A percentile compares a stretch with the other conserved stretches of the same genome.
These are phyloP conservation scores for Suillus weaverae DNA, from an alignment of 768 basidiomycete species.

Conservation along the genomic window DNA sequence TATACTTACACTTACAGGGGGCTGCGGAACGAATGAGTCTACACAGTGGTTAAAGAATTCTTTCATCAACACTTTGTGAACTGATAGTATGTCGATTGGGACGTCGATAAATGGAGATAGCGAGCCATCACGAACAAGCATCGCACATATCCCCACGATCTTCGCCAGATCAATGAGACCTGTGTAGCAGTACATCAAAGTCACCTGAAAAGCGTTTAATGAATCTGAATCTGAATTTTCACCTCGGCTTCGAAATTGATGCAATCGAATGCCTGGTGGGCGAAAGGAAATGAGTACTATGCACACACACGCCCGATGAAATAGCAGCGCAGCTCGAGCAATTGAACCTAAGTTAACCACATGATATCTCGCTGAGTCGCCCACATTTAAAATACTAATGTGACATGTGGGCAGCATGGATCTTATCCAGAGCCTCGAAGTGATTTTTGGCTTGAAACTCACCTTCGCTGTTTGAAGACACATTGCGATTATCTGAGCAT, in stretches of 20 bases:
- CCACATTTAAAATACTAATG: neutral
- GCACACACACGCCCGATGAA: neutral
- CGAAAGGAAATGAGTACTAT: neutral
- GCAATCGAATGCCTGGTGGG: neutral
- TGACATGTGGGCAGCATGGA: neutral
- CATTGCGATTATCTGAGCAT: neutral
- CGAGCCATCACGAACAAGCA: neutral
- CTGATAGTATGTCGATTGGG: neutral
- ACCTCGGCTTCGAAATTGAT: neutral
- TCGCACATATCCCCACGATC: neutral
- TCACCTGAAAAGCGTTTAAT: neutral
- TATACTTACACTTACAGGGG: neutral
- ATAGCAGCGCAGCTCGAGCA: neutral
- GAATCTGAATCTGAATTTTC: neutral
- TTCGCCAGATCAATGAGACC: neutral
- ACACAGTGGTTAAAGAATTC: neutral
- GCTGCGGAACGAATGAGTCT: neutral
- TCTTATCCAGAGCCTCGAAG: neutral
- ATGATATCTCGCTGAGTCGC: neutral
- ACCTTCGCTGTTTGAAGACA: neutral
- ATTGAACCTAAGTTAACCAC: neutral
- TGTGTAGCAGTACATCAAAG: neutral
- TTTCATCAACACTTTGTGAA: neutral
- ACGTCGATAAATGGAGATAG: neutral
- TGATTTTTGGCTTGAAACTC: neutral